Conservation (phyloP, 169 alveolate genomes). For the Cryptosporidium baileyi region DNA sequence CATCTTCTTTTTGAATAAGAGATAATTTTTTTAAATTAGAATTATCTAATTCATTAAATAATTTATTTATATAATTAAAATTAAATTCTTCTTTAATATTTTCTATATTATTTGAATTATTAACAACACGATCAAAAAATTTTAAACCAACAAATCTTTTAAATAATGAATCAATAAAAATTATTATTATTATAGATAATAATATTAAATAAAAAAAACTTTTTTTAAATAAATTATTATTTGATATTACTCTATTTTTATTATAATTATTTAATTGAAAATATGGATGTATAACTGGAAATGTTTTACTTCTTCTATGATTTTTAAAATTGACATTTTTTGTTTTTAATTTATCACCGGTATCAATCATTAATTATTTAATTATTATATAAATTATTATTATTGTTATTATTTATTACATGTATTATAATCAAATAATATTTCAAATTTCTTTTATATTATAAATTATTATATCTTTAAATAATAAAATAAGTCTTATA, state of each 20-base stretch:
- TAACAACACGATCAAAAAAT: neutral
- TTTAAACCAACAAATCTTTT: slow-evolving; percentile 19
- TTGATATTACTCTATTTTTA: slow-evolving; percentile 18
- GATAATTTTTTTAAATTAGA: neutral
- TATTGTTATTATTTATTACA: too few relatives aligned
- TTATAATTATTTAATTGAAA: neutral
- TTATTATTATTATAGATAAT: slow-evolving; percentile 8
- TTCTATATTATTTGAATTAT: neutral
- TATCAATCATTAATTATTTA: too few relatives aligned
- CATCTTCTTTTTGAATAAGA: slow-evolving; percentile 20
- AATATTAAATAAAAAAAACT: slow-evolving; percentile 29
- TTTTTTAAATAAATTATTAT: slow-evolving; percentile 19
- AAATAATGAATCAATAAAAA: slow-evolving; percentile 17
- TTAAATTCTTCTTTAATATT: slow-evolving; percentile 8
- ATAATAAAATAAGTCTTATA: too few relatives aligned
- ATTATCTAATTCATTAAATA: slow-evolving; percentile 1
- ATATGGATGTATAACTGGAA: slow-evolving; percentile 9
- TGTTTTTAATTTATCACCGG: too few relatives aligned
- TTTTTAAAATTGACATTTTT: too few relatives aligned
- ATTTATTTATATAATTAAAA: slow-evolving; percentile 1
- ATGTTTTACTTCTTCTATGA: slow-evolving; percentile 57
- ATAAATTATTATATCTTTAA: too few relatives aligned
- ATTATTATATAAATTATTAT: too few relatives aligned
- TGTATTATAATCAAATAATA: too few relatives aligned
- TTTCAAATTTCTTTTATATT: too few relatives aligned